Percentiles rank a stretch among this genome's conserved stretches.
Evolutionary conservation across 495 filamentous ascomycete species (phyloP).

Genomic region (Trypethelium eluteriae): DNA sequence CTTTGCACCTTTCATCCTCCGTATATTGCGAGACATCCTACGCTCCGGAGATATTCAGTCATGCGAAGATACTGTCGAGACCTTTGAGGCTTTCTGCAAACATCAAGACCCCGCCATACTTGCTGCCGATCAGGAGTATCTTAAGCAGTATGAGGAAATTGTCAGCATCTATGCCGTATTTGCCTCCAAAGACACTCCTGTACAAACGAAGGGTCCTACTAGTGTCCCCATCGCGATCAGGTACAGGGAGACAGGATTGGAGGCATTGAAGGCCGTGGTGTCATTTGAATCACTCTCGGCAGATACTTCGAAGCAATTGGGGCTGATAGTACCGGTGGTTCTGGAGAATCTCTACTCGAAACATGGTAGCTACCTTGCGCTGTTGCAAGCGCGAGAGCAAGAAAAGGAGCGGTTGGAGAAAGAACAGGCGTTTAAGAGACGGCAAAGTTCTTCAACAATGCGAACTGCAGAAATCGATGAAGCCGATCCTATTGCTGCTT

Average conservation of each 20-base stretch:
- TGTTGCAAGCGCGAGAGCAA: constrained; percentile 53
- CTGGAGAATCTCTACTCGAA: constrained; percentile 77
- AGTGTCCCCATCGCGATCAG: constrained; percentile 71
- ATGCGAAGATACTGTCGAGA: constrained; percentile 77
- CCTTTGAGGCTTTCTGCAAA: constrained; percentile 75
- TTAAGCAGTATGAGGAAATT: constrained; percentile 72
- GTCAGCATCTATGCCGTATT: constrained; percentile 70
- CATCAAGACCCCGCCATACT: constrained; percentile 72
- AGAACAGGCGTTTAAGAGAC: constrained; percentile 50
- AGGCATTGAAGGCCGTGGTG: constrained; percentile 69
- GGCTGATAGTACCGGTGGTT: constrained; percentile 70
- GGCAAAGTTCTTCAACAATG: constrained; percentile 73
- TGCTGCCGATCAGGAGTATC: constrained; percentile 71
- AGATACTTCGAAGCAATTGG: constrained; percentile 64
- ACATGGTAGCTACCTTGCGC: constrained; percentile 57
- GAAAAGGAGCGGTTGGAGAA: constrained; percentile 58
- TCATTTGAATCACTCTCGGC: constrained; percentile 68
- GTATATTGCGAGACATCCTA: constrained; percentile 68
- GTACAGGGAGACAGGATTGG: constrained; percentile 72
- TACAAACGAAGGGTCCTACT: constrained; percentile 42
- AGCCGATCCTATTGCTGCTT: constrained; percentile 59
- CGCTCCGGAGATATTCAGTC: constrained; percentile 74
- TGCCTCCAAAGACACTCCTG: constrained; percentile 50
- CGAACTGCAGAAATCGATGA: constrained; percentile 56
- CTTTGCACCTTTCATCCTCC: constrained; percentile 71